A percentile compares a stretch with the other conserved stretches of the same genome.
Evolutionary conservation across 179 eudicot species (phyloP).

Genomic region (Camellia oleifera): DNA sequence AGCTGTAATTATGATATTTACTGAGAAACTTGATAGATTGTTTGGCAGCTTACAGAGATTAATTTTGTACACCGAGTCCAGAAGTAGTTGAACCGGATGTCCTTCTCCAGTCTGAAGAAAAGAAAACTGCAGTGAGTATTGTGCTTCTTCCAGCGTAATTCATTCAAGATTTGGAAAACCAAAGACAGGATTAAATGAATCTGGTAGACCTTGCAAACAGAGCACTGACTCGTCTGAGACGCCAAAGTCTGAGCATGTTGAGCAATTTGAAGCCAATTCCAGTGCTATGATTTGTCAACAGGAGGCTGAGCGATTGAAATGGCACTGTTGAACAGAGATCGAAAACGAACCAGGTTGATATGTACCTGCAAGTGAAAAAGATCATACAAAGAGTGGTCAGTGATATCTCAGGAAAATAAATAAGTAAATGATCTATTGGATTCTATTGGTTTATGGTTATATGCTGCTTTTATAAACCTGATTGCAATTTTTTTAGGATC

Average conservation of each 20-base stretch:
- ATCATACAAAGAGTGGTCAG: neutral
- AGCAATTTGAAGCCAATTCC: constrained; percentile 72
- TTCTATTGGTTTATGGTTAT: neutral
- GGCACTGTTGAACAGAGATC: constrained; percentile 86
- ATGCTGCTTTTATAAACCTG: constrained; percentile 39
- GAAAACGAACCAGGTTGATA: constrained; percentile 80
- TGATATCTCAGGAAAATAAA: neutral
- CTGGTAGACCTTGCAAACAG: constrained; percentile 71
- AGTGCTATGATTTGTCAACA: constrained; percentile 47
- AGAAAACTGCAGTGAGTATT: constrained; percentile 18
- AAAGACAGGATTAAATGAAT: constrained; percentile 11
- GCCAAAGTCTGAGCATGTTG: constrained; percentile 90
- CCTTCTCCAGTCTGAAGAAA: constrained; percentile 82
- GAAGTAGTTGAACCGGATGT: constrained; percentile 83
- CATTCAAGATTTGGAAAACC: neutral
- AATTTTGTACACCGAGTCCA: constrained; percentile 91
- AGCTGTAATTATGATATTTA: neutral
- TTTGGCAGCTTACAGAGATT: constrained; percentile 53
- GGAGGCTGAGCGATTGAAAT: constrained; percentile 58
- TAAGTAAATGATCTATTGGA: too few species aligned
- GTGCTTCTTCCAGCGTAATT: neutral
- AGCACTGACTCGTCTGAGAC: constrained; percentile 88
- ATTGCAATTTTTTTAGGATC: constrained; percentile 71
- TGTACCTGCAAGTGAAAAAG: constrained; percentile 50
- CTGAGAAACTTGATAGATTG: neutral